Conservation (phyloP, 1,139 yeast species). For the Lodderomyces orthopsilosis region DNA sequence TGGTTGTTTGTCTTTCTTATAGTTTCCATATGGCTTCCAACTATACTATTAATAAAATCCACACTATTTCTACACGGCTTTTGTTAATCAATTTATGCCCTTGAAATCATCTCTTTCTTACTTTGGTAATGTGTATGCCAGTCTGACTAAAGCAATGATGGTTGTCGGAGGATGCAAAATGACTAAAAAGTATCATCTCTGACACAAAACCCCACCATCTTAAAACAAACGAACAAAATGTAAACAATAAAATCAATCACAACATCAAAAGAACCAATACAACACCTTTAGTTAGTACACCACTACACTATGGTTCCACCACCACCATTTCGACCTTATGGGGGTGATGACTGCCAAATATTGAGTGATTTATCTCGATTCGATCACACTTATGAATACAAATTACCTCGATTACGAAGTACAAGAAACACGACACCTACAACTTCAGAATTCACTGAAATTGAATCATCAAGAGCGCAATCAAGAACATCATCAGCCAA, state of each 20-base stretch:
- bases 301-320: not conserved
- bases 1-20: not conserved
- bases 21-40: not conserved
- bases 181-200: not conserved
- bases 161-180: too few relatives aligned
- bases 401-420: conserved; percentile 19
- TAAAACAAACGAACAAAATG: not conserved
- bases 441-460: conserved; percentile 14
- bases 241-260: not conserved
- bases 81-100: too few relatives aligned
- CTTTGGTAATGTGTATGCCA: too few relatives aligned
- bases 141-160: too few relatives aligned
- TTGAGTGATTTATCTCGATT: conserved; percentile 33
- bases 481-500: conserved; percentile 12
- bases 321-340: conserved; percentile 21
- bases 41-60: too few relatives aligned
- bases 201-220: conserved; percentile 1
- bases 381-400: conserved; percentile 20
- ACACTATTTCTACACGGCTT: too few relatives aligned
- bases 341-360: conserved; percentile 22
- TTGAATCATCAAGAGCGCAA: conserved; percentile 5
- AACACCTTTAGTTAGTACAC: too few relatives aligned
- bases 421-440: conserved; percentile 31
- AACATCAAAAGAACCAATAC: not conserved
- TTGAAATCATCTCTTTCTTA: not conserved